A percentile compares a stretch with the other conserved stretches of the same genome.
Conservation (phyloP, 495 filamentous ascomycete genomes). For the Astrocystis sublimbata region DNA sequence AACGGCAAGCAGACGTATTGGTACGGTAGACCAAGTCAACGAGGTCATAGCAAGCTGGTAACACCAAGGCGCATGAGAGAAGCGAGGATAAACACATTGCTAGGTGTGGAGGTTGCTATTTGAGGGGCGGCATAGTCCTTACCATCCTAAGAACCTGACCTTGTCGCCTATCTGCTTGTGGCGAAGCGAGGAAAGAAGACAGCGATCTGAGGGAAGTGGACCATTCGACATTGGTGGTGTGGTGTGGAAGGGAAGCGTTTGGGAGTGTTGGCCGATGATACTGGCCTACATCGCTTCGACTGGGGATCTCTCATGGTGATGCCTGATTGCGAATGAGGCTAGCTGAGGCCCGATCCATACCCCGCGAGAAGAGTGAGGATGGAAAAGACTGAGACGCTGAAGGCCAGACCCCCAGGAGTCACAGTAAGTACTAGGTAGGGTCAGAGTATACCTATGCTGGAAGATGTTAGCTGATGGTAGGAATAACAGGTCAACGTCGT, state of each 20-base stretch:
- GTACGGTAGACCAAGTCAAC: constrained; percentile 2
- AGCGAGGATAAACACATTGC: not conserved
- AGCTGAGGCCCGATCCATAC: not conserved
- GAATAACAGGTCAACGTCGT: not conserved
- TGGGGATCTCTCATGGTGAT: not conserved
- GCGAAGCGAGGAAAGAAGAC: constrained; percentile 65
- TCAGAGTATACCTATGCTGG: not conserved
- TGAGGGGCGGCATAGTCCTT: constrained; percentile 36
- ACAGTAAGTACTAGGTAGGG: not conserved
- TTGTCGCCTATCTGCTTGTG: constrained; percentile 62
- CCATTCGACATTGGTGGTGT: constrained; percentile 51
- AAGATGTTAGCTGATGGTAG: not conserved
- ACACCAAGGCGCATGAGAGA: not conserved
- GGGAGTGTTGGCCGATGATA: not conserved
- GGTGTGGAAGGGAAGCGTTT: constrained; percentile 2
- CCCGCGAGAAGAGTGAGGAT: not conserved
- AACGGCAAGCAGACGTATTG: constrained; percentile 5
- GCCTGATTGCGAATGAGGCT: not conserved
- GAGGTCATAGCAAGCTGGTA: not conserved
- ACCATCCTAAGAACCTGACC: constrained; percentile 92
- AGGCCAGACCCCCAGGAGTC: not conserved
- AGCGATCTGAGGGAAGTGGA: constrained; percentile 65
- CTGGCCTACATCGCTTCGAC: not conserved
- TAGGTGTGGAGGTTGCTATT: not conserved
- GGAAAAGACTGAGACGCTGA: not conserved